phyloP scores from a whole-genome alignment of 1,284 basidiomycete genomes.

The Schizopora paradoxa region DNA sequence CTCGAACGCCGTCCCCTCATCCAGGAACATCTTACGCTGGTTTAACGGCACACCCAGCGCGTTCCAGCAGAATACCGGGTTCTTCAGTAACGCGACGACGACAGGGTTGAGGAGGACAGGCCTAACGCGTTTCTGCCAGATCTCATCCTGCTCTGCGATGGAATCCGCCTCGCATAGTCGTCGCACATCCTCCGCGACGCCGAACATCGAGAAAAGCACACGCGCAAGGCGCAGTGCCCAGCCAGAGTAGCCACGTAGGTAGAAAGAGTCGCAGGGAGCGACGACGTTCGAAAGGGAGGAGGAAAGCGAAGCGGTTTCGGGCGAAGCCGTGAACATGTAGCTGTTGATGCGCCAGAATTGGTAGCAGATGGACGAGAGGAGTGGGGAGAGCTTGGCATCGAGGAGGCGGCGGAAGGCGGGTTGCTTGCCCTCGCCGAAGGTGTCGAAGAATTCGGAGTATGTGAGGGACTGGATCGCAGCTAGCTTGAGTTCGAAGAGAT shows the following conservation, averaged over 20 bases:
- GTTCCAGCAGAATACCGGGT: constrained; percentile 75
- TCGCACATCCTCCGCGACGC: constrained; percentile 53
- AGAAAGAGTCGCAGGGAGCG: too few species aligned
- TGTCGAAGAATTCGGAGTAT: constrained; percentile 66
- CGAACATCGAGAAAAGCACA: constrained; percentile 56
- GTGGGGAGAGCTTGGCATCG: constrained; percentile 63
- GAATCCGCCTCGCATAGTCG: constrained; percentile 52
- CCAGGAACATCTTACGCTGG: constrained; percentile 64
- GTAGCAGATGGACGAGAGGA: constrained; percentile 70
- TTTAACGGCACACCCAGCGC: constrained; percentile 76
- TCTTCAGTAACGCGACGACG: constrained; percentile 59
- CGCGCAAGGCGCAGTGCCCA: constrained; percentile 66
- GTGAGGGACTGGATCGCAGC: constrained; percentile 59
- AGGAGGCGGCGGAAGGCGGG: constrained; percentile 60
- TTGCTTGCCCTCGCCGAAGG: constrained; percentile 71
- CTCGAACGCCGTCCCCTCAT: constrained; percentile 58
- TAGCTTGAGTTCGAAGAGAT: constrained; percentile 77
- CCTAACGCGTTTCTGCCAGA: constrained; percentile 60
- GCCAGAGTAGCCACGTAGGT: constrained; percentile 70
- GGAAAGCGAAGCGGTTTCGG: background rate
- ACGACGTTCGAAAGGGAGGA: too few species aligned
- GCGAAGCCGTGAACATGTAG: constrained; percentile 51
- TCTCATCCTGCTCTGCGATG: constrained; percentile 55
- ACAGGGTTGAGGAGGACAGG: constrained; percentile 64
- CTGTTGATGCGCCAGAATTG: constrained; percentile 75